A percentile compares a stretch with the other conserved stretches of the same genome.
Conservation (phyloP, 768 basidiomycete genomes). For the Pilatotrama ljubarskyi region DNA sequence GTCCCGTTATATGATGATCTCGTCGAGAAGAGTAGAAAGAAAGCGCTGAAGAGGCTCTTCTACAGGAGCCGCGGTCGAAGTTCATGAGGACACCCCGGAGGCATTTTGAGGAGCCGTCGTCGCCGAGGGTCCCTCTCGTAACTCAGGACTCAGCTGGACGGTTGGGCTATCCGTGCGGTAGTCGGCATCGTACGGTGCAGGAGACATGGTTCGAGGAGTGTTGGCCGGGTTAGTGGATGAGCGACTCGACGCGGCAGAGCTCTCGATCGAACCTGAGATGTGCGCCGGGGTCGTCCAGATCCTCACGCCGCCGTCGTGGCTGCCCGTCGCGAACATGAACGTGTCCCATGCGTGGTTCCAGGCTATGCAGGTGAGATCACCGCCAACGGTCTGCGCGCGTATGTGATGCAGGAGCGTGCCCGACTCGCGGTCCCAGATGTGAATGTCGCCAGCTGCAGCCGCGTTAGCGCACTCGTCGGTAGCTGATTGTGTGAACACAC, state of each 20-base stretch:
- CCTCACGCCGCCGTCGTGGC: conserved; percentile 72
- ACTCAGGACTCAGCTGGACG: neutral
- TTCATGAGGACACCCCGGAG: neutral
- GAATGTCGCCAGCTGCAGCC: conserved; percentile 69
- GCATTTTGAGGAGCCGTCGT: neutral
- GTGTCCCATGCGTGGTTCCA: conserved; percentile 73
- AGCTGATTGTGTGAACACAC: conserved; percentile 32
- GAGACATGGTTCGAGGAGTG: conserved; percentile 21
- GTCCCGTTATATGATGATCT: neutral
- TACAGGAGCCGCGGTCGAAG: neutral
- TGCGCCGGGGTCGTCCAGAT: conserved; percentile 54
- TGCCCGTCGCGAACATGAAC: conserved; percentile 73
- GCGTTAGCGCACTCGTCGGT: neutral
- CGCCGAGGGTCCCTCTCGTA: neutral
- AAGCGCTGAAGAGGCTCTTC: neutral
- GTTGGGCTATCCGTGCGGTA: conserved; percentile 19
- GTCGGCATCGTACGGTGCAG: conserved; percentile 19
- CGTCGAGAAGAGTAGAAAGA: neutral
- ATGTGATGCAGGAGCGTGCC: conserved; percentile 71
- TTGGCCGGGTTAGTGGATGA: conserved; percentile 12
- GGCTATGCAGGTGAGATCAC: conserved; percentile 75
- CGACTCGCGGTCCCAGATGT: conserved; percentile 85
- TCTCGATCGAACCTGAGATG: conserved; percentile 7
- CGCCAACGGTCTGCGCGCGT: conserved; percentile 53
- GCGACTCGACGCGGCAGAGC: conserved; percentile 11